Evolutionary conservation across 352 stramenopile genomes (phyloP).

Genomic region (Phytophthora sp.): DNA sequence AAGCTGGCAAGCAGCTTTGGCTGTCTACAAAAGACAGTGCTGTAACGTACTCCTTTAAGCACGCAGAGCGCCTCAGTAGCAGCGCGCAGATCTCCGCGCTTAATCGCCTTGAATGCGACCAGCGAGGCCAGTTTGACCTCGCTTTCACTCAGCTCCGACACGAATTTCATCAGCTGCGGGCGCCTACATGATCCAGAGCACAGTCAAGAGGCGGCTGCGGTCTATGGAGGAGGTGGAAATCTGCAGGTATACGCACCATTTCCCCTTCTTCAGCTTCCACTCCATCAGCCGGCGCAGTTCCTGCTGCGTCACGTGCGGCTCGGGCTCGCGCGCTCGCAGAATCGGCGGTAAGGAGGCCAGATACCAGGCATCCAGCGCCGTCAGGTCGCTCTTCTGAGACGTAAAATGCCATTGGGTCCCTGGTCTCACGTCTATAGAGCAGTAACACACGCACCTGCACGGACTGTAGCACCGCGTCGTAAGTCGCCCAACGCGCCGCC

Average conservation of each 20-base stretch:
- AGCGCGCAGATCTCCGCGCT: conserved; percentile 38
- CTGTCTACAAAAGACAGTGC: background rate
- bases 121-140: conserved; percentile 58
- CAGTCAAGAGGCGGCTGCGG: conserved; percentile 14
- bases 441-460: conserved; percentile 34
- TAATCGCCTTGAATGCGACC: conserved; percentile 44
- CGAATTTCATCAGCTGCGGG: conserved; percentile 78
- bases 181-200: conserved; percentile 43
- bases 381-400: conserved; percentile 63
- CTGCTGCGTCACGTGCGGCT: conserved; percentile 53
- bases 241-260: conserved; percentile 54
- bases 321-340: conserved; percentile 55
- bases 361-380: conserved; percentile 68
- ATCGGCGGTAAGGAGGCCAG: conserved; percentile 43
- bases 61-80: conserved; percentile 57
- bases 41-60: conserved; percentile 70
- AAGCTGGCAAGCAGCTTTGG: conserved; percentile 12
- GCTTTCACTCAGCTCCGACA: conserved; percentile 46
- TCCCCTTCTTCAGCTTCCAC: conserved; percentile 88
- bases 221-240: background rate
- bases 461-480: conserved; percentile 46
- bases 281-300: conserved; percentile 76
- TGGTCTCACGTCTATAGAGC: background rate
- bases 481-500: conserved; percentile 44
- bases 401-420: conserved; percentile 11